Conservation (phyloP, 2,329 filamentous ascomycete genomes). For the Cadophora sp. region DNA sequence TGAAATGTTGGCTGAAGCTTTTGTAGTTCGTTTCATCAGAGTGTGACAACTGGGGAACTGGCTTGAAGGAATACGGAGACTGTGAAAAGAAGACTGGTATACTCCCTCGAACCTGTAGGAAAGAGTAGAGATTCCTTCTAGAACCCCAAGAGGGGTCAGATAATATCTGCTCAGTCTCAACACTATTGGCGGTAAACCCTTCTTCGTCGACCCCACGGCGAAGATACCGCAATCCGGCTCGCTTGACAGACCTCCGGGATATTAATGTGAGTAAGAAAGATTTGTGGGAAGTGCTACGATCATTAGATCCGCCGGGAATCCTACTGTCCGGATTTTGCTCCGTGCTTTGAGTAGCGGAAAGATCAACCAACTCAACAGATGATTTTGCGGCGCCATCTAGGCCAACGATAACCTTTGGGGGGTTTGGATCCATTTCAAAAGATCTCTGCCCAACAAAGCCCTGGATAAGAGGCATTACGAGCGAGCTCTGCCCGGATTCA, state of each 20-base stretch:
- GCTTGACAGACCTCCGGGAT: slow-evolving; percentile 84
- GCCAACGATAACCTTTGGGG: slow-evolving; percentile 53
- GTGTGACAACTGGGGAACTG: slow-evolving; percentile 81
- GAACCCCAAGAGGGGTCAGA: slow-evolving; percentile 72
- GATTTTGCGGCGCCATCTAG: slow-evolving; percentile 54
- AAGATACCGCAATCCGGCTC: slow-evolving; percentile 88
- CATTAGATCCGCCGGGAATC: slow-evolving; percentile 35
- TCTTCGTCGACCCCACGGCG: slow-evolving; percentile 90
- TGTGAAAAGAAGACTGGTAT: slow-evolving; percentile 97
- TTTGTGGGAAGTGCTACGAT: slow-evolving; percentile 30
- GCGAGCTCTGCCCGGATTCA: slow-evolving; percentile 70
- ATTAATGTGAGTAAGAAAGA: slow-evolving; percentile 78
- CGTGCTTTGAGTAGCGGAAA: slow-evolving; percentile 43
- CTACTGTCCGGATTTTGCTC: slow-evolving; percentile 22
- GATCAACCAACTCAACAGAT: slow-evolving; percentile 49
- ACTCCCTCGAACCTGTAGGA: slow-evolving; percentile 86
- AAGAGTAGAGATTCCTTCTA: slow-evolving; percentile 74
- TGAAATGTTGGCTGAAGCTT: slow-evolving; percentile 83
- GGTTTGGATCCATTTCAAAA: slow-evolving; percentile 74
- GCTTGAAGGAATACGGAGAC: slow-evolving; percentile 91
- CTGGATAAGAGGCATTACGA: slow-evolving; percentile 86
- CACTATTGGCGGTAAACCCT: slow-evolving; percentile 85
- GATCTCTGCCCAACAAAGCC: slow-evolving; percentile 89
- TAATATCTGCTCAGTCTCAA: slow-evolving; percentile 95
- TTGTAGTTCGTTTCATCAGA: slow-evolving; percentile 78